Percentiles rank a stretch among this genome's conserved stretches.
Conservation (phyloP, 768 basidiomycete species). For the Saitozyma podzolica region DNA sequence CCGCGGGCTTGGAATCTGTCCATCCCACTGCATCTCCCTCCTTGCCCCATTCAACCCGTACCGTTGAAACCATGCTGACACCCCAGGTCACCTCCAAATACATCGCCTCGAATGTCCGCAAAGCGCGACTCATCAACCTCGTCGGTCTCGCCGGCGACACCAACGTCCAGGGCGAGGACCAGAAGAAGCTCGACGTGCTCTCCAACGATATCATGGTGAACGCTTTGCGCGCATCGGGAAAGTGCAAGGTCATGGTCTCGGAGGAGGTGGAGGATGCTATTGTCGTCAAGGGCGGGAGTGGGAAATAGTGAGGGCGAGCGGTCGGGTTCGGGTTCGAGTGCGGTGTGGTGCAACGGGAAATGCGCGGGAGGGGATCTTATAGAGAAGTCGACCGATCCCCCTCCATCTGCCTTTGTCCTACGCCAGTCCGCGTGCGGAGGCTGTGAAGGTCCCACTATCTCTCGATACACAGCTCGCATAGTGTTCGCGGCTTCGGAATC, state of each 20-base stretch:
- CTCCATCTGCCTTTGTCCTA: no score
- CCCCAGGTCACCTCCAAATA: slow-evolving; percentile 60
- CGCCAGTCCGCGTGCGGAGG: no score
- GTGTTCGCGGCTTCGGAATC: no score
- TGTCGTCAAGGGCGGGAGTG: slow-evolving; percentile 36
- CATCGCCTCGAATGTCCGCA: slow-evolving; percentile 96
- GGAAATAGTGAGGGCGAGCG: slow-evolving; percentile 30
- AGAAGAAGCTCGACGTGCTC: slow-evolving; percentile 98
- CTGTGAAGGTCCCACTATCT: no score
- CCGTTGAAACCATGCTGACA: slow-evolving; percentile 10
- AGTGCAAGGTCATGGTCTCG: slow-evolving; percentile 92
- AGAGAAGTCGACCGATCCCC: no score
- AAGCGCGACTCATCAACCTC: slow-evolving; percentile 96
- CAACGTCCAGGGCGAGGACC: slow-evolving; percentile 97
- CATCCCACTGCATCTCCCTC: no score
- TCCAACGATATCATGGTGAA: slow-evolving; percentile 99
- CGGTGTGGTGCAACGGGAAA: no score
- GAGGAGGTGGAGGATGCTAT: slow-evolving; percentile 64
- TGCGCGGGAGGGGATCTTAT: no score
- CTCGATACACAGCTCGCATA: no score
- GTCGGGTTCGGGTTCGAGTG: background rate
- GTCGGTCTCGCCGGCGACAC: slow-evolving; percentile 94
- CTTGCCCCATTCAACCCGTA: background rate
- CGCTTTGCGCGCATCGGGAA: slow-evolving; percentile 91
- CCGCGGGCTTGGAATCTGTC: no score